Conservation (phyloP, 192 early-diverging fungal species). For the Backusella circina region DNA sequence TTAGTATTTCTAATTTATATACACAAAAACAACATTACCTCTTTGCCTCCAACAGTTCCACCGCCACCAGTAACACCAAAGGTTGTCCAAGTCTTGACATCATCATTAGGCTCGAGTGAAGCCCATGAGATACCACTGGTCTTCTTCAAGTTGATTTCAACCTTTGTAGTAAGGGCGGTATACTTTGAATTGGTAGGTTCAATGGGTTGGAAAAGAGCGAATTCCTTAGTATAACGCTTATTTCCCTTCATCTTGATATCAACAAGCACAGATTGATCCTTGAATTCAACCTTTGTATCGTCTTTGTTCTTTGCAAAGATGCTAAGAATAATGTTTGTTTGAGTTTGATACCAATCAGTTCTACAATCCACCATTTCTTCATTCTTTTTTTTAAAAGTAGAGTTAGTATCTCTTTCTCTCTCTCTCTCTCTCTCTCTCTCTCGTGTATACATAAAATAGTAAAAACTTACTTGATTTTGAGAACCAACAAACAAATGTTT, state of each 20-base stretch:
- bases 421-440: not conserved
- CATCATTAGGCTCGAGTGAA: conserved; percentile 62
- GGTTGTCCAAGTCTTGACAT: conserved; percentile 74
- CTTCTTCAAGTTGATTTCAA: conserved; percentile 78
- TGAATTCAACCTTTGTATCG: conserved; percentile 67
- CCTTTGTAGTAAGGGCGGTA: conserved; percentile 73
- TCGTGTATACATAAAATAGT: not conserved
- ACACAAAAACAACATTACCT: conserved; percentile 28
- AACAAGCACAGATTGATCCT: conserved; percentile 47
- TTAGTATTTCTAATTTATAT: not conserved
- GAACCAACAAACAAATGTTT: conserved; percentile 86
- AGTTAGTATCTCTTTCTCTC: not conserved
- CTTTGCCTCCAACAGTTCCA: conserved; percentile 68
- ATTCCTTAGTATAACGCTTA: conserved; percentile 64
- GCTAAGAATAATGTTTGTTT: conserved; percentile 75
- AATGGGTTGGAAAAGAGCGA: conserved; percentile 71
- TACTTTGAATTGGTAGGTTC: conserved; percentile 60
- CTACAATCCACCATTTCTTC: conserved; percentile 73
- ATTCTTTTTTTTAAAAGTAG: not conserved
- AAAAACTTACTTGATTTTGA: conserved; percentile 18
- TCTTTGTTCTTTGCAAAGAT: conserved; percentile 92
- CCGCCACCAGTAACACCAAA: conserved; percentile 75
- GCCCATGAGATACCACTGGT: conserved; percentile 83
- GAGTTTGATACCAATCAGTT: conserved; percentile 95
- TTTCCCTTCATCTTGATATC: conserved; percentile 79